Base-by-base conservation (phyloP, 2,329 filamentous ascomycete genomes). In the Trichoderma semiorbis region DNA sequence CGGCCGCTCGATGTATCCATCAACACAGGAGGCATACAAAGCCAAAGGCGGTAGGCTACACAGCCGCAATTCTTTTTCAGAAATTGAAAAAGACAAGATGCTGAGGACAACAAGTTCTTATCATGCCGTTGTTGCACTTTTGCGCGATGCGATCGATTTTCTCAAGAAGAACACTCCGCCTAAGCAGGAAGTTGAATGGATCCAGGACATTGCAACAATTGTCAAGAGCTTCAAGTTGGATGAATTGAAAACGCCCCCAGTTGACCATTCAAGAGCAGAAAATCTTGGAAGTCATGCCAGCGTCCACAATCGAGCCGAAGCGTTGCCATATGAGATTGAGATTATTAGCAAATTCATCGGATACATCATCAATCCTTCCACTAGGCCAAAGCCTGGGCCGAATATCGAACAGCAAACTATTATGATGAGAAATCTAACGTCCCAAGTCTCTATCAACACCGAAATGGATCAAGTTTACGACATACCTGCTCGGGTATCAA, bases 1-100 rank as follows among this genome's bases (percentile, higher is more conserved):
- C 18, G 72, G 72, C 5, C 72, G 72, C 30, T 73, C 72, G 1
- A 62, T 73, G 69, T 73, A 73, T 53, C 72, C 72, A 7, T 36
- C 64, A 18, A 72, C 72, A 1, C 69, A 73, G 14, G 36, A 43
- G 3, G 72, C 72, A 2, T 73, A 72, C 24, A 50, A 39, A 36
- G 32, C 24, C 7, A 36, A 68, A 24, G 28, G 26, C 2, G 69
- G 64, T 21, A 60, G 26, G 24, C 53, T 64, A n/a, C 53, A 60
- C 16, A 53, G 50, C 14, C 36, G 64, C 21, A 73, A 73, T 16
- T 21, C 62, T 0, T 39, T 71, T 14, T 50, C 71, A 1, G 21
- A 70, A 30, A 21, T 21, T 3, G 61, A 55, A n/a, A 39, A 67
- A 5, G 39, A 53, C n/a, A 72, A 71, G 21, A 66, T 70, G 24